Evolutionary conservation across 331 rosid genomes (phyloP), one percentile per base, ranked within the genome.

Genomic region (Rhamnella rubrinervis): DNA sequence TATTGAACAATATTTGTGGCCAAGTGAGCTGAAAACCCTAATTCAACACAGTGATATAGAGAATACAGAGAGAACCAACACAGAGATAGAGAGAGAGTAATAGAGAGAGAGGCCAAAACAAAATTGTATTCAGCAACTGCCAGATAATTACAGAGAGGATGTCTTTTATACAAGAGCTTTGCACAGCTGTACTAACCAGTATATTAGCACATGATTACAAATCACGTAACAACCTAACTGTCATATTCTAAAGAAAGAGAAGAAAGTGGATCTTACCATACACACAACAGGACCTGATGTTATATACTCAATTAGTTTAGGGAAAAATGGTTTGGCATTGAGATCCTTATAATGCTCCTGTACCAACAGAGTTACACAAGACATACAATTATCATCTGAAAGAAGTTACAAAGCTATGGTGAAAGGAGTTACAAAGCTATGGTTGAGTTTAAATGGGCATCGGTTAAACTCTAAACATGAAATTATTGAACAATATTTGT

Each of bases 291-390:
- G 99, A 55, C 99, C 99, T 5, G 97, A 95, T 71, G 97, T 84
- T 72, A 95, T 95, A 63, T 95, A 95, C 59, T 86, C 87, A 18
- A 84, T 87, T 81, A 95, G 65, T 76, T 75, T 77, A 23, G 98
- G 92, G 84, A 95, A 95, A 83, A 95, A 95, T 0, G 96, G 69
- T 80, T 86, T 95, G n/a, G 79, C 80, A 37, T 80, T 95, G 39
- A 95, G 91, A 74, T 95, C 97, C 82, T 91, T 89, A 70, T 95
- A 95, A 78, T 91, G 99, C 78, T 95, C 97, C 99, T 95, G 80
- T 52, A 84, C 52, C 70, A 75, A 77, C 39, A 73, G 59, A 73
- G 69, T 49, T 11, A 40, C 11, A 39, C 58, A 0, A 37, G 16
- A 65, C 23, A 59, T 67, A 66, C 26, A 49, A 66, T 53, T 67